phyloP scores from a whole-genome alignment of 2,329 filamentous ascomycete species.

The Polychaeton citri region DNA sequence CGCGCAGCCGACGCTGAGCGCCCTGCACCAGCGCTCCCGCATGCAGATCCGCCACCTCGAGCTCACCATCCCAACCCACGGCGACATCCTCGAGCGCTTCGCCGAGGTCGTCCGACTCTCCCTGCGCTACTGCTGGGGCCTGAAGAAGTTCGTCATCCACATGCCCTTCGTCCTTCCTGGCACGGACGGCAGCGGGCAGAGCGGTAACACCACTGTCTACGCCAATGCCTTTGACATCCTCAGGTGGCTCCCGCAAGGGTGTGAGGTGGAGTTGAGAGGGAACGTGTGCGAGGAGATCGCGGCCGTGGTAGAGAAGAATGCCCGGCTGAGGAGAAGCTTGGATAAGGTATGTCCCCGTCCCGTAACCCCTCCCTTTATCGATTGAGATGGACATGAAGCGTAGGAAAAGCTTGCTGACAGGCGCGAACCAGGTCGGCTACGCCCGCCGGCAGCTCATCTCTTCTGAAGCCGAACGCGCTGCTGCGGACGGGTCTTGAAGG shows the following conservation, averaged over 20 bases:
- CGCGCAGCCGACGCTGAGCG: constrained; percentile 24
- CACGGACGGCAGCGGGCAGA: constrained; percentile 17
- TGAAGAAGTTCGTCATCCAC: constrained; percentile 28
- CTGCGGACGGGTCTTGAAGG: not conserved
- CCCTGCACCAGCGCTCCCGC: constrained; percentile 29
- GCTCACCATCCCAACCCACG: constrained; percentile 31
- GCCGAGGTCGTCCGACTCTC: constrained; percentile 32
- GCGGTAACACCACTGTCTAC: constrained; percentile 29
- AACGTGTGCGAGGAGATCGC: constrained; percentile 26
- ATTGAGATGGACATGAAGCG: not conserved
- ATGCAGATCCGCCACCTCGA: constrained; percentile 30
- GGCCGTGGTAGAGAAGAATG: constrained; percentile 29
- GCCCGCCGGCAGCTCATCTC: constrained; percentile 21
- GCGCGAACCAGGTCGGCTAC: constrained; percentile 17
- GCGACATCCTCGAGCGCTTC: constrained; percentile 34
- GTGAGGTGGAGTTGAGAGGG: constrained; percentile 27
- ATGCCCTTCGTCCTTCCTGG: constrained; percentile 22
- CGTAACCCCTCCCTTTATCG: not conserved
- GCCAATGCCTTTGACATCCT: constrained; percentile 35
- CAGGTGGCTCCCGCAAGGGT: constrained; percentile 31
- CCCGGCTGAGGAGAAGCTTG: constrained; percentile 24
- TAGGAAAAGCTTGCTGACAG: constrained; percentile 7
- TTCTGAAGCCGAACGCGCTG: constrained; percentile 9
- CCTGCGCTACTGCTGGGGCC: constrained; percentile 32
- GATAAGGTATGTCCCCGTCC: constrained; percentile 23